phyloP scores from a whole-genome alignment of 2,329 filamentous ascomycete genomes.

The Nigrograna mackinnonii region DNA sequence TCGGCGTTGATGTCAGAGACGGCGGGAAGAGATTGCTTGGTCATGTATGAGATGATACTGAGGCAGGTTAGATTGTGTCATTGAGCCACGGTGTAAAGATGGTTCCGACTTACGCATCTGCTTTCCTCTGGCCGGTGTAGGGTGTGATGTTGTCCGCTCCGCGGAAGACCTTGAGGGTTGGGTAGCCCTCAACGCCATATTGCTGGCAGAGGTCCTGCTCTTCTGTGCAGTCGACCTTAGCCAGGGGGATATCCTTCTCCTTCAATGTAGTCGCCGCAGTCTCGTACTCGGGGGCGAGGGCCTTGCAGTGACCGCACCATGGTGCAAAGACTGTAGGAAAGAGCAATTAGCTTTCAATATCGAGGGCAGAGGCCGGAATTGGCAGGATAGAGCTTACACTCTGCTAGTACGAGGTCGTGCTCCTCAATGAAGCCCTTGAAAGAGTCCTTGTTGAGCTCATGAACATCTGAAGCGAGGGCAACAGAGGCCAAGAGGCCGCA shows the following conservation, averaged over 20 bases:
- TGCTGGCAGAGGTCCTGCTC: conserved; percentile 89
- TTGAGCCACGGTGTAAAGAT: background rate
- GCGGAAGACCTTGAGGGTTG: conserved; percentile 98
- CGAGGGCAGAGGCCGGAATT: background rate
- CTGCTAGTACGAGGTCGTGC: conserved; percentile 88
- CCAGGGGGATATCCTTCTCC: conserved; percentile 84
- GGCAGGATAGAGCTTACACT: conserved; percentile 69
- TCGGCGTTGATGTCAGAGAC: conserved; percentile 83
- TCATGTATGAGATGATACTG: conserved; percentile 84
- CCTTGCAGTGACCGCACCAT: conserved; percentile 99
- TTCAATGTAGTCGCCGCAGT: conserved; percentile 81
- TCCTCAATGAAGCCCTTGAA: conserved; percentile 85
- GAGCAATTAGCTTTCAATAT: conserved; percentile 40
- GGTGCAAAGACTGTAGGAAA: conserved; percentile 79
- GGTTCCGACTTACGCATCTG: conserved; percentile 60
- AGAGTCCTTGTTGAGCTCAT: conserved; percentile 80
- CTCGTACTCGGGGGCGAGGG: conserved; percentile 90
- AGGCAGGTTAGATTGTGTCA: conserved; percentile 10
- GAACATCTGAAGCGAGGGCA: conserved; percentile 75
- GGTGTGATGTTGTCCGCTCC: conserved; percentile 78
- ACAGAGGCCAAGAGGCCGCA: conserved; percentile 58
- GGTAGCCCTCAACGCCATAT: conserved; percentile 95
- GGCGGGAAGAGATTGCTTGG: conserved; percentile 93
- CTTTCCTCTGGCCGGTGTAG: conserved; percentile 89
- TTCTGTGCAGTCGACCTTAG: conserved; percentile 93